Base-by-base conservation (phyloP, 1,139 yeast genomes). In the Suhomyces bribrorum region DNA sequence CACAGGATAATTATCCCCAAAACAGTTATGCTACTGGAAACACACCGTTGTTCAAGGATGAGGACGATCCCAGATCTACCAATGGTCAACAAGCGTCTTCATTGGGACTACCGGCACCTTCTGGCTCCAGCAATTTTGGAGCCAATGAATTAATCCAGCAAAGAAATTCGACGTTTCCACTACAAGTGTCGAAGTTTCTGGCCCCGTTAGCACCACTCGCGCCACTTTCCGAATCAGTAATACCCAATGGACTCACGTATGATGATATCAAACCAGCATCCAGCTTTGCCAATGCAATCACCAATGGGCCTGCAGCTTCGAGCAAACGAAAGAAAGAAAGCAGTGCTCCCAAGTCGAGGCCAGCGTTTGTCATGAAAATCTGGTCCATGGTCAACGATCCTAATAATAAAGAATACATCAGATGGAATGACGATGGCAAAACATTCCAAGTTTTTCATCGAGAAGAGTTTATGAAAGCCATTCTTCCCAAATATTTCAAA, bases 301-400 rank as follows among this genome's bases (percentile, higher is more conserved):
- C 37, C 40, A 14, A 46, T 37, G 17, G 45, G 36, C 12, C 43
- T 29, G 31, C 47, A 5, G n/a, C 41, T 29, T 26, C 47, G 5
- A 63, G 56, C 43, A 56, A 59, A 37, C 34, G 37, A 7, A 62
- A 61, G 34, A 68, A 69, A 44, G 75, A 70, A 27, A 46, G 51
- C 4, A 47, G 53, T 11, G 66, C 63, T 1, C 69, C 75, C 7
- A 69, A 70, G 43, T 53, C 73, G 1, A 54, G 89, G 39, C 95
- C 97, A 1, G 94, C 95, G 0, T 92, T 92, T 65, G 95, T 92
- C 5, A 79, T 83, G 71, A 92, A 92, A 59, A 69, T 92, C 24
- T 92, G 97, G 97, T 78, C 84, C 25, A 92, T 92, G 96, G 90
- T 92, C 9, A 89, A 89, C 58, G 97, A 90, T 56, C 69, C 79